Conservation (phyloP, 1,139 yeast species). For the Tardiomyces blankii region DNA sequence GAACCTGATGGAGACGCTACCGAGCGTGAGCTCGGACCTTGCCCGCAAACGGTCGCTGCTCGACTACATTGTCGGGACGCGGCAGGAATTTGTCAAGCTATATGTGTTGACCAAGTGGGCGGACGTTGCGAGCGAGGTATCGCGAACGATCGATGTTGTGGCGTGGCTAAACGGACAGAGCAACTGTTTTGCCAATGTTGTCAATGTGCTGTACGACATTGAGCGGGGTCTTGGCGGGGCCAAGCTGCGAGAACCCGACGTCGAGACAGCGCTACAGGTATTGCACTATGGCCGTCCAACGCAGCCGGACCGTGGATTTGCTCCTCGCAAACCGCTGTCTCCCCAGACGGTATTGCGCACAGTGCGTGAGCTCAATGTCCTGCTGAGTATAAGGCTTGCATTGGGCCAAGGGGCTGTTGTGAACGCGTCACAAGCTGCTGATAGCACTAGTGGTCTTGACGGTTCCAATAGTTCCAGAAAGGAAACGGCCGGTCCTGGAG, state of each 20-base stretch:
- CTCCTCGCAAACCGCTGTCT: constrained; percentile 41
- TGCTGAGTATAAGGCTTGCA: constrained; percentile 67
- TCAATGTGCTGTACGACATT: constrained; percentile 46
- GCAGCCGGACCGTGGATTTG: constrained; percentile 53
- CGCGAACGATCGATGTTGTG: constrained; percentile 68
- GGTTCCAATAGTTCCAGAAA: too few species aligned
- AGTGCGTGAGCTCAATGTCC: constrained; percentile 58
- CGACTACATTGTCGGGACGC: constrained; percentile 51
- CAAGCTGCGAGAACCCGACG: constrained; percentile 79
- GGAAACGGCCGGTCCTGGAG: not conserved
- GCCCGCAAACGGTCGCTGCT: constrained; percentile 57
- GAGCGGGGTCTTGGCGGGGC: constrained; percentile 70
- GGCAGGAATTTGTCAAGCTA: constrained; percentile 74
- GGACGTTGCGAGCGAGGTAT: constrained; percentile 54
- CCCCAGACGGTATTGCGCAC: constrained; percentile 51
- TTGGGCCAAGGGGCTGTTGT: constrained; percentile 21
- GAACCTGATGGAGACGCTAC: constrained; percentile 50
- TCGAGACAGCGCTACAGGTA: constrained; percentile 79
- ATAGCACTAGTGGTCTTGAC: too few species aligned
- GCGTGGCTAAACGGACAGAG: constrained; percentile 83
- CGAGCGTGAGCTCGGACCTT: constrained; percentile 44
- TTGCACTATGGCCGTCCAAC: constrained; percentile 68
- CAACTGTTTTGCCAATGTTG: constrained; percentile 52
- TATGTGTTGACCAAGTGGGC: constrained; percentile 89
- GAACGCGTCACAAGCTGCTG: too few species aligned